phyloP scores from a whole-genome alignment of 2,329 filamentous ascomycete species.

The Aspergillus sp. region DNA sequence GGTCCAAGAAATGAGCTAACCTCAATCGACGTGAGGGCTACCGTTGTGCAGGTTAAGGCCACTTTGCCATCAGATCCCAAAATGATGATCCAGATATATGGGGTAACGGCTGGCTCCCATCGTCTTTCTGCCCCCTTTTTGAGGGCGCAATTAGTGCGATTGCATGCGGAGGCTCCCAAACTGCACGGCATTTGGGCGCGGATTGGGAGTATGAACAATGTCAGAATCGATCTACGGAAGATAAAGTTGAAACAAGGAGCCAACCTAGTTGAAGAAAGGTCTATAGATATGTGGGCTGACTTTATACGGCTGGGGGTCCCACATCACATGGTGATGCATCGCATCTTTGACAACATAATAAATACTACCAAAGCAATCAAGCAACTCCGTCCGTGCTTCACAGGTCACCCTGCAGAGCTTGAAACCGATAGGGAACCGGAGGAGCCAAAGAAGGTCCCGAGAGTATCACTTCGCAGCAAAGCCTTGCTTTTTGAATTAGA shows the following conservation, averaged over 20 bases:
- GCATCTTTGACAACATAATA: slow-evolving; percentile 86
- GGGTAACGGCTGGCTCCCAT: slow-evolving; percentile 74
- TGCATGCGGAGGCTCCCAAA: slow-evolving; percentile 81
- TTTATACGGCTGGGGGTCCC: slow-evolving; percentile 83
- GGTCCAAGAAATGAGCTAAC: slow-evolving; percentile 56
- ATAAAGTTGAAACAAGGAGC: slow-evolving; percentile 62
- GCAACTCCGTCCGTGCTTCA: slow-evolving; percentile 90
- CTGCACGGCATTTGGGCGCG: slow-evolving; percentile 80
- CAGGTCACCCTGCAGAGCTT: slow-evolving; percentile 80
- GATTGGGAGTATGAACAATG: slow-evolving; percentile 72
- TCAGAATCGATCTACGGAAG: slow-evolving; percentile 74
- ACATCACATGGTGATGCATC: slow-evolving; percentile 82
- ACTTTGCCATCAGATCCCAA: slow-evolving; percentile 83
- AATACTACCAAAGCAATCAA: slow-evolving; percentile 81
- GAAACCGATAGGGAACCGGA: slow-evolving; percentile 80
- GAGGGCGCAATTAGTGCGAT: slow-evolving; percentile 66
- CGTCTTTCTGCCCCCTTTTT: slow-evolving; percentile 81
- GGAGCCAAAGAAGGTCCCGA: slow-evolving; percentile 77
- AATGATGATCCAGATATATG: slow-evolving; percentile 82
- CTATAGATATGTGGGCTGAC: slow-evolving; percentile 77
- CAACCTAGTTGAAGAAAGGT: slow-evolving; percentile 62
- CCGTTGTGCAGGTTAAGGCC: slow-evolving; percentile 79
- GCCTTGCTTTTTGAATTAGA: slow-evolving; percentile 87
- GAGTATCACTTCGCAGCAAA: slow-evolving; percentile 72
- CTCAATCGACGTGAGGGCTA: slow-evolving; percentile 73